These are phyloP conservation scores for Nicotiana noctiflora DNA, from an alignment of 257 asterid genomes.

Conservation along the genomic window DNA sequence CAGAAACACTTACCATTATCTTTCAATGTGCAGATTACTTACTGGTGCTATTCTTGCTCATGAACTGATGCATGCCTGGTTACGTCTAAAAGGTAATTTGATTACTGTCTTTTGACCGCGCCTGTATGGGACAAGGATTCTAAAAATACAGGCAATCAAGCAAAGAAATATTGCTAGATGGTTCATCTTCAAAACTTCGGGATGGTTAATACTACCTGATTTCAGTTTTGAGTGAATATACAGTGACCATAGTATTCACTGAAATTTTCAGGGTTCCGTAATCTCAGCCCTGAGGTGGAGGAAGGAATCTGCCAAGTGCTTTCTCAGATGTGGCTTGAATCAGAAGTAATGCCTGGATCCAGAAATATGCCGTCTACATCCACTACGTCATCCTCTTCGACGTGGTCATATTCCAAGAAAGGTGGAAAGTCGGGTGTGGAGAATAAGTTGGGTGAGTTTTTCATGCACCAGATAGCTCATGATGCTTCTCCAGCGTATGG, in stretches of 20 bases:
- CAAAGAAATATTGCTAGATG: not conserved
- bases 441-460: constrained; percentile 72
- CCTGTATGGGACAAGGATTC: not conserved
- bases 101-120: not conserved
- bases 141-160: not conserved
- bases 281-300: constrained; percentile 66
- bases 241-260: not conserved
- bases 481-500: constrained; percentile 89
- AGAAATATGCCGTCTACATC: constrained; percentile 37
- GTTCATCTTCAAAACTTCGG: constrained; percentile 29
- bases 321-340: constrained; percentile 76
- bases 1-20: not conserved
- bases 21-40: constrained; percentile 48
- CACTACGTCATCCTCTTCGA: constrained; percentile 29
- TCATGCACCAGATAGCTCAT: constrained; percentile 79
- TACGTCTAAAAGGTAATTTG: constrained; percentile 67
- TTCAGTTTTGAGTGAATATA: not conserved
- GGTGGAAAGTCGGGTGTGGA: constrained; percentile 63
- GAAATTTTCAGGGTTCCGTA: constrained; percentile 46
- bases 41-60: constrained; percentile 95
- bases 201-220: constrained; percentile 17
- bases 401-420: constrained; percentile 37
- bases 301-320: constrained; percentile 96
- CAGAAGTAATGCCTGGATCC: constrained; percentile 57
- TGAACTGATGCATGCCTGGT: constrained; percentile 97